Evolutionary conservation across 176 grass and related monocot species (phyloP), one percentile per base, ranked within the genome.

Genomic region (Lolium rigidum): DNA sequence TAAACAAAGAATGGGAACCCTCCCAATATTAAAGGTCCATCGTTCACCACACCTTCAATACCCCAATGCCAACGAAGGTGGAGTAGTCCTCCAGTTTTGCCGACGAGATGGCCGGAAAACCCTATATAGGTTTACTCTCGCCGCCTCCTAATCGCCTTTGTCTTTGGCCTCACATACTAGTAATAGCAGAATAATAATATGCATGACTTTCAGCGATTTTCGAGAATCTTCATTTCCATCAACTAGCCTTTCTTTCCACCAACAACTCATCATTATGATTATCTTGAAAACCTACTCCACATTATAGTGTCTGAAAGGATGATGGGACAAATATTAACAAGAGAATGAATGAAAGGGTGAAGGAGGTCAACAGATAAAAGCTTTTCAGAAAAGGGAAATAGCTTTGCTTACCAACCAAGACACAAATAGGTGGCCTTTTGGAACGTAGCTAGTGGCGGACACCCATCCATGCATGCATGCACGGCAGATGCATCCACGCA

Each of bases 401-500:
- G 17, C 73, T 57, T 90, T 83, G 88, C 80, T 72, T 79, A 73
- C 47, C 22, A 49, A 72, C 80, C 74, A 83, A 83, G 89, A 65
- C 84, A 83, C 9, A 64, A 83, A 64, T 65, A 37, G 63, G 68
- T 46, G 63, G 14, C 31, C 79, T 54, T 65, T 83, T 87, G 66
- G 84, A 63, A 46, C 3, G 52, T 89, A 78, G 87, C 39, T 83
- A 76, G 79, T 37, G 73, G 89, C 74, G 80, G 71, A 79, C 84
- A 90, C 62, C 55, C 78, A 70, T 13, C 46, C 84, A 83, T 78
- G 80, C 80, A 74, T 79, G 79, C 83, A 86, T 43, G 55, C 26
- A 57, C 26, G 52, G 35, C 21, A 72, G 22, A 17, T 60, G 12
- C 83, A 79, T 61, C 75, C 87, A 83, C 14, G 20, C 77, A 84